These are phyloP conservation scores for Chondrostereum purpureum DNA, from an alignment of 1,284 basidiomycete genomes.

Conservation along the genomic window DNA sequence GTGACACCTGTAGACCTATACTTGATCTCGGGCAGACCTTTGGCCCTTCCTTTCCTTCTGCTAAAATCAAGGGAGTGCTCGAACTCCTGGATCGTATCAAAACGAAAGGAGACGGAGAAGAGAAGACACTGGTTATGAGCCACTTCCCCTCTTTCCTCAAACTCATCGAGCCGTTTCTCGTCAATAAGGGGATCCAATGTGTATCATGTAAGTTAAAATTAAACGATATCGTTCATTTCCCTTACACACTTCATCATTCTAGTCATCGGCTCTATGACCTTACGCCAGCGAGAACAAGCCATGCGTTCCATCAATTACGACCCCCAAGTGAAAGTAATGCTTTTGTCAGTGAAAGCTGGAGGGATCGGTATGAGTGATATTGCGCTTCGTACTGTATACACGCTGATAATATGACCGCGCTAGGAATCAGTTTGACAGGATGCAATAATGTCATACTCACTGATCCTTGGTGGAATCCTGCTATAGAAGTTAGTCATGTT, in stretches of 20 bases:
- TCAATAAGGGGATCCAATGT: slow-evolving; percentile 43
- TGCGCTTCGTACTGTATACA: neutral
- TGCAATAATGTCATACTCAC: slow-evolving; percentile 55
- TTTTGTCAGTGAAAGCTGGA: slow-evolving; percentile 2
- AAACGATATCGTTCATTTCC: too few relatives aligned
- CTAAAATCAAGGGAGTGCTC: neutral
- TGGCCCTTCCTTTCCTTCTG: neutral
- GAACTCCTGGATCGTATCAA: neutral
- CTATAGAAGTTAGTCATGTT: slow-evolving; percentile 27
- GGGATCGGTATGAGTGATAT: neutral
- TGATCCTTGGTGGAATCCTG: slow-evolving; percentile 62
- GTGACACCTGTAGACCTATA: neutral
- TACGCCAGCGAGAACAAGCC: neutral
- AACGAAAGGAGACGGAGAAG: slow-evolving; percentile 1
- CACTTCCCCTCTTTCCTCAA: slow-evolving; percentile 72
- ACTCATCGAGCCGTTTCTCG: slow-evolving; percentile 64
- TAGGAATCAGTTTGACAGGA: slow-evolving; percentile 59
- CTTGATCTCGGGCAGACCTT: neutral
- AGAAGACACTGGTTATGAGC: slow-evolving; percentile 7
- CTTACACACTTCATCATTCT: neutral
- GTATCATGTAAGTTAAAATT: slow-evolving; percentile 64
- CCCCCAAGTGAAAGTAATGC: neutral
- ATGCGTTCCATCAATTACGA: neutral
- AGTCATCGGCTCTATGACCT: neutral
- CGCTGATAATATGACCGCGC: neutral